Conservation (phyloP, 1,139 yeast genomes). For the Blastobotrys capitulatus region DNA sequence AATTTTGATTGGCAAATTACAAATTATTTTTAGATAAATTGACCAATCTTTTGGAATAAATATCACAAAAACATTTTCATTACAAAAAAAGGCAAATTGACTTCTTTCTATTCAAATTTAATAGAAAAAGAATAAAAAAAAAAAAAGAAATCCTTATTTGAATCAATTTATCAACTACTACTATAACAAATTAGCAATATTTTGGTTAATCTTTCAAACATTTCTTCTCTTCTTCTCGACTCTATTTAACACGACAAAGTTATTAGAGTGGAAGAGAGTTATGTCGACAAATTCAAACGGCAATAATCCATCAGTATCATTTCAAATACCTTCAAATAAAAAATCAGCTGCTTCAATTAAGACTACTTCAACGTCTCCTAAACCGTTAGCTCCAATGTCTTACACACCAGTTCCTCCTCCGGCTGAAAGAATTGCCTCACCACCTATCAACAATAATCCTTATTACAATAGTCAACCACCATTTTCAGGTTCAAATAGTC, state of each 20-base stretch:
- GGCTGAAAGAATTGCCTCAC: background rate
- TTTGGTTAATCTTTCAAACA: background rate
- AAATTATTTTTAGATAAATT: too few species aligned
- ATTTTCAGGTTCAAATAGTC: background rate
- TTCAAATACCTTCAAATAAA: background rate
- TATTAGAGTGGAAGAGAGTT: background rate
- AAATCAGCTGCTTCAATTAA: background rate
- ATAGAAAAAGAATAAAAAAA: background rate
- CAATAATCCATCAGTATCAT: background rate
- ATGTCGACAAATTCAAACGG: background rate
- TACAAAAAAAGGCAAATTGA: too few species aligned
- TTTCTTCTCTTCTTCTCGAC: background rate
- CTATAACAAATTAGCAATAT: too few species aligned
- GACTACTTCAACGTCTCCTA: background rate
- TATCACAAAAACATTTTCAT: too few species aligned
- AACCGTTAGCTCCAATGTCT: constrained; percentile 8
- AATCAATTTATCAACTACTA: background rate
- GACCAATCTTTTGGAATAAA: background rate
- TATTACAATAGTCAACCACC: background rate
- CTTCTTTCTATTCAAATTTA: too few species aligned
- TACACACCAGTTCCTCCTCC: constrained; percentile 4
- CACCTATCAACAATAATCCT: background rate
- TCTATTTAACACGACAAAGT: background rate
- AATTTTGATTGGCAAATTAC: too few species aligned
- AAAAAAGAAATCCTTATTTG: background rate